Base-by-base conservation (phyloP, 768 basidiomycete genomes). In the Boletus vinaceobasis region DNA sequence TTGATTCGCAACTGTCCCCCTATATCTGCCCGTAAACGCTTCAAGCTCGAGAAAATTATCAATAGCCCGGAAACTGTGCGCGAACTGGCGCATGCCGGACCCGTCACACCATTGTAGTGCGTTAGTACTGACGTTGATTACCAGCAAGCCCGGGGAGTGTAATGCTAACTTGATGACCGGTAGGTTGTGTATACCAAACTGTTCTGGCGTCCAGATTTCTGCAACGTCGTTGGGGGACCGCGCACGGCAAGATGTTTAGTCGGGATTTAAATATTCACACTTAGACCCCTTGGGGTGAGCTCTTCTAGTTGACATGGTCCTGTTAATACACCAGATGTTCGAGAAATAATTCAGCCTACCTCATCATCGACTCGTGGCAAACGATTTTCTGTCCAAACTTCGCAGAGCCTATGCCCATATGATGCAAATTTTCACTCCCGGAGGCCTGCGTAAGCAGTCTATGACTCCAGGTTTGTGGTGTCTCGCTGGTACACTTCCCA, bases 1-100 rank as follows among this genome's bases (percentile, higher is more conserved):
- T 70, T 82, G 55, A 92, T 93, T 69, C 86, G 86, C 55, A 88
- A 92, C 63, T 92, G 89, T 68, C 86, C 85, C 39, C 89, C 89
- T 23, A 74, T 89, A 63, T 93, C 90, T 31, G 87, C 87, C 23
- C 75, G 80, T 59, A 93, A 93, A 72, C 78, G 86, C 31, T 93
- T 92, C 75, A 81, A 72, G 47, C 73, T 93, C 45, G 84, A 90
- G 64, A 79, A 73, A 50, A 66, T 93, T 33, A 62, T 90, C 39
- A 78, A 74, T 60, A 90, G 89, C 62, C 89, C 89, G 7, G 82
- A 85, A 65, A 76, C 75, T 15, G 83, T 85, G 69, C 81, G 79
- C 48, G 79, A 82, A 53, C 54, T 74, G 37, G 66, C 59, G 5
- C 67, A 67, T 43, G 43, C 57, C 47, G 48, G 51, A 48, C 19